Base-by-base conservation (phyloP, 2,329 filamentous ascomycete genomes). In the Harringtonia aguacate region DNA sequence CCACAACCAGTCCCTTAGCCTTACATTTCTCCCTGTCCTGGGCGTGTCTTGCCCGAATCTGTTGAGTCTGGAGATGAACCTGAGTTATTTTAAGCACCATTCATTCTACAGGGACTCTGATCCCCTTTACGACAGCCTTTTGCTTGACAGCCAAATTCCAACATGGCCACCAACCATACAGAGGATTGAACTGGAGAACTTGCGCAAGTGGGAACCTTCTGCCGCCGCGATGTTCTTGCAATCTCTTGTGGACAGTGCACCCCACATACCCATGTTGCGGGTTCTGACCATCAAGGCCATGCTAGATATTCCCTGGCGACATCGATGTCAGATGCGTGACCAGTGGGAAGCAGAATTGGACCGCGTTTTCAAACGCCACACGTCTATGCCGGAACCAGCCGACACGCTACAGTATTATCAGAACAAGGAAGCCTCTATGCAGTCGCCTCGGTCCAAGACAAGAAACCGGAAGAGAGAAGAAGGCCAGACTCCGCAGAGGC, bases 301-400 rank as follows among this genome's bases (percentile, higher is more conserved):
- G 60, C 68, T 95, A 39, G 79, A 89, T 55, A 75, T 79, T 37
- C 80, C 84, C 12, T 95, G 88, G 86, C 81, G 87, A 48, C 78
- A 87, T 56, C 78, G 90, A 35, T 84, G 84, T 17, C 73, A 73
- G n/a, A 81, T 95, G 55, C 77, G 89, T 33, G 78, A 83, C 51
- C 75, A 77, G 50, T 94, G 88, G 86, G 79, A 79, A 40, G 69
- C 74, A n/a, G 79, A 72, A 49, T 66, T 95, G 41, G 73, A 79
- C 44, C 70, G 67, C 13, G 72, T 87, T 3, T 89, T 86, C 54
- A 69, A 79, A 39, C 68, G 77, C 15, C 51, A 52, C 14, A 21
- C 41, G 30, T 28, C 46, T 8, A 49, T 54, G 20, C 59, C 58
- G 2, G 28, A 33, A 27, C 55, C 55, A 2, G 44, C 53, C 13